Base-by-base conservation (phyloP, 352 stramenopile genomes). In the Phytophthora fragariaefolia region DNA sequence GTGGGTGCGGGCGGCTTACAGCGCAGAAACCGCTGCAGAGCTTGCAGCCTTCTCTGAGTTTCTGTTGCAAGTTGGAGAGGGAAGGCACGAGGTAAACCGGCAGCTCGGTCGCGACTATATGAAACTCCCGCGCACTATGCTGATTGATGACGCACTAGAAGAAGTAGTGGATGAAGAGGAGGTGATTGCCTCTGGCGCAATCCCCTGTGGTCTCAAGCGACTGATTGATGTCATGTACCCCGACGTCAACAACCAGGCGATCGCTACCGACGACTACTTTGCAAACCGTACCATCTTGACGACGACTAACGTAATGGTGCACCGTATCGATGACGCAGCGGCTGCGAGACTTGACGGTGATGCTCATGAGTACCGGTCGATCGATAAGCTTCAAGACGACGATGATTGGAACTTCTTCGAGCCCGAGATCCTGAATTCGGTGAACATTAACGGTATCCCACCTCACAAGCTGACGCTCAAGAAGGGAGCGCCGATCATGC, bases 381-480 rank as follows among this genome's bases (percentile, higher is more conserved):
- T 78, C 34, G 65, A 81, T 43, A 61, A 49, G 18, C 36, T 63
- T 22, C 66, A 13, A 66, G 70, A 6, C 73, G 45, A 51, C 73
- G 32, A 63, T 58, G 9, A 70, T 47, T 4, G 66, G 40, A 12
- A 51, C 64, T 40, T 63, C 77, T 42, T 74, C 51, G 9, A 52
- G 57, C 13, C 76, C 50, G 59, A 60, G 4, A 8, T 60, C 7
- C 40, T 60, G 0, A 28, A 78, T 49, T 54, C 58, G 0, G 4
- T 74, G 17, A 76, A 58, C 8, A 34, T 76, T 9, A 74, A 60
- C 9, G 71, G 63, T 2, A 76, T 80, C 2, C 62, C 62, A 2
- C 69, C 65, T 9, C 71, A 80, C 50, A 73, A 66, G 9, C 26
- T 77, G 9, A 36, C 26, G 3, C 51, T 82, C 0, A 79, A 77